Evolutionary conservation across 2,329 filamentous ascomycete genomes (phyloP), one percentile per base, ranked within the genome.

Genomic region (Magnaporthiopsis rhizophila): DNA sequence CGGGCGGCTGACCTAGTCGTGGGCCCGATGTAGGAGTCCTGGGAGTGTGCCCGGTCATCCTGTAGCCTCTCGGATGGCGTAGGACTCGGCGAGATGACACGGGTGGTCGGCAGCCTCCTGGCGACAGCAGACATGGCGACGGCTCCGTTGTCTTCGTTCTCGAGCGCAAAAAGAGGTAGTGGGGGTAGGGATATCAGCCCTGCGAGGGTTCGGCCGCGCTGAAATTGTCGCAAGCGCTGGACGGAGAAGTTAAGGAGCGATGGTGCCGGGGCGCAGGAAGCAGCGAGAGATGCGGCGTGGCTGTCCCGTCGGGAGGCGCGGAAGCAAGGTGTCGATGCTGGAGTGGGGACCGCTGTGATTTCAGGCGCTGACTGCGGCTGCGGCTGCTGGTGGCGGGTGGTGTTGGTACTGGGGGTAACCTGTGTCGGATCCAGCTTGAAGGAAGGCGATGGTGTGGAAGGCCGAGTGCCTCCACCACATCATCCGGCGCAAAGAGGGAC

Each of bases 1-100:
- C 82, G 81, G 38, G 88, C 83, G 63, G 87, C 88, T 45, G 92
- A 94, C 70, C 92, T 86, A 67, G 92, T 96, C 66, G 87, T 82
- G 7, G 91, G 91, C 12, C 87, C 89, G 68, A 86, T 86, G 76
- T 96, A 85, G 32, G 62, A 63, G 66, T 83, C 83, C 73, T 88
- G 83, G 68, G 81, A 81, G 58, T 80, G 81, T 58, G 78, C 76
- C 28, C 73, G 24, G 15, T 50, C 75, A 68, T 67, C 71, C 58
- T 81, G 78, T 67, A 80, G 81, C 38, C 74, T 74, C 65, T 88
- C 86, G 28, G 86, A 88, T 1, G 86, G 86, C 2, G 89, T 89
- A 57, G 93, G 92, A 64, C 92, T 95, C 57, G 93, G 92, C 15
- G 92, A 96, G 70, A 95, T 96, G 69, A 97, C 90, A 72, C 92